Conservation (phyloP, 1,284 basidiomycete genomes). For the Peniophora sp. region DNA sequence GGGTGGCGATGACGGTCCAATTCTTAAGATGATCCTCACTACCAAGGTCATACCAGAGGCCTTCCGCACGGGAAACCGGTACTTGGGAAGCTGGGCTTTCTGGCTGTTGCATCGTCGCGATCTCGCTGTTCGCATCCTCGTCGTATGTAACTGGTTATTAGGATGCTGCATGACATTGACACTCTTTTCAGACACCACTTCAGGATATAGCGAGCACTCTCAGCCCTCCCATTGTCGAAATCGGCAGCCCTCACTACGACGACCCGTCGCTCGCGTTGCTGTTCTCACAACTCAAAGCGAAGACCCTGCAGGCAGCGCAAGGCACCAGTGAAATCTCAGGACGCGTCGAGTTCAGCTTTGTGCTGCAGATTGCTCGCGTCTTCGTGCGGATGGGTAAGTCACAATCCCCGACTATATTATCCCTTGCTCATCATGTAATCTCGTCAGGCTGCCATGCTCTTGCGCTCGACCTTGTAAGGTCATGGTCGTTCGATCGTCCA, state of each 20-base stretch:
- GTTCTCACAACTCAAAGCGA: conserved; percentile 84
- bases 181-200: conserved; percentile 57
- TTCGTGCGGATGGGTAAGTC: conserved; percentile 83
- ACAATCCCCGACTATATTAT: background rate
- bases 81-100: conserved; percentile 96
- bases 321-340: conserved; percentile 87
- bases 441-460: conserved; percentile 82
- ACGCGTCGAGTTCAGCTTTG: conserved; percentile 86
- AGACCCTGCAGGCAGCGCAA: conserved; percentile 86
- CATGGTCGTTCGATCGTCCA: conserved; percentile 87
- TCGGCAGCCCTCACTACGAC: conserved; percentile 85
- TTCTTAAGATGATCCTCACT: conserved; percentile 66
- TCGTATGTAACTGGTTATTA: conserved; percentile 51
- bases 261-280: conserved; percentile 86
- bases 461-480: conserved; percentile 77
- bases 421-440: background rate
- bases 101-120: conserved; percentile 85
- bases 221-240: conserved; percentile 46
- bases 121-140: conserved; percentile 74
- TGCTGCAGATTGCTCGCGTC: conserved; percentile 85
- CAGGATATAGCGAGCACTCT: conserved; percentile 57
- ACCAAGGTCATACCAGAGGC: conserved; percentile 78
- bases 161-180: conserved; percentile 1
- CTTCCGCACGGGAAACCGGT: conserved; percentile 82
- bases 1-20: conserved; percentile 72